Percentiles rank a stretch among this genome's conserved stretches.
phyloP scores from a whole-genome alignment of 176 grass and related monocot species.

The Lolium perenne region DNA sequence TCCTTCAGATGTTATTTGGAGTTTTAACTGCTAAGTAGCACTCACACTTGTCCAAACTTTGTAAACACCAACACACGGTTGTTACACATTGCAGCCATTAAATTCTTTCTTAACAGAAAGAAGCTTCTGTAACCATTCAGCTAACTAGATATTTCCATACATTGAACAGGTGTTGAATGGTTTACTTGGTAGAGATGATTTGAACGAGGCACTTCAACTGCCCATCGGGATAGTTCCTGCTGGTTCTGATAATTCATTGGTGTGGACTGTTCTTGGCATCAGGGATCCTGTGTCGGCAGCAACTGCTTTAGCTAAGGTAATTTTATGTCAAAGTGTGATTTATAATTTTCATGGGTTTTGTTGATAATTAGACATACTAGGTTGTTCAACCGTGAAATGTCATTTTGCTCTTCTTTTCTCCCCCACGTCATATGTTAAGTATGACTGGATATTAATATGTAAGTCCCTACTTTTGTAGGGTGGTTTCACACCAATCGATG shows the following conservation, averaged over 20 bases:
- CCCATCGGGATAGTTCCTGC: constrained; percentile 89
- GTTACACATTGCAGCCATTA: not conserved
- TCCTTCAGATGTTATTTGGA: not conserved
- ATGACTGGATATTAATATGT: constrained; percentile 44
- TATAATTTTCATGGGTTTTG: not conserved
- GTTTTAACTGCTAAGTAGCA: constrained; percentile 29
- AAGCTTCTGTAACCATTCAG: not conserved
- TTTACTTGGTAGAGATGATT: constrained; percentile 77
- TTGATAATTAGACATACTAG: constrained; percentile 20
- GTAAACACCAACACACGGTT: not conserved
- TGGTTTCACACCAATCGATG: constrained; percentile 77
- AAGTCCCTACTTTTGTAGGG: constrained; percentile 57
- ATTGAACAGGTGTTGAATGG: constrained; percentile 81
- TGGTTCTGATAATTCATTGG: constrained; percentile 96
- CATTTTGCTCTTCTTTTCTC: not conserved
- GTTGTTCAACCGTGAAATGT: not conserved
- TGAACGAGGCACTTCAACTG: constrained; percentile 56
- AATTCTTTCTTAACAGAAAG: not conserved
- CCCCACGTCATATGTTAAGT: not conserved
- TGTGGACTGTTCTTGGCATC: constrained; percentile 83
- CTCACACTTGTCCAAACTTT: constrained; percentile 24
- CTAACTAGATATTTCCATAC: constrained; percentile 18
- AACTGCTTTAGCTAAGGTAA: constrained; percentile 70
- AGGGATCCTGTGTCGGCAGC: constrained; percentile 90
- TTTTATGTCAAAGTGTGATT: constrained; percentile 32